Base-by-base conservation (phyloP, 2,329 filamentous ascomycete species). In the Penicillium sp. region DNA sequence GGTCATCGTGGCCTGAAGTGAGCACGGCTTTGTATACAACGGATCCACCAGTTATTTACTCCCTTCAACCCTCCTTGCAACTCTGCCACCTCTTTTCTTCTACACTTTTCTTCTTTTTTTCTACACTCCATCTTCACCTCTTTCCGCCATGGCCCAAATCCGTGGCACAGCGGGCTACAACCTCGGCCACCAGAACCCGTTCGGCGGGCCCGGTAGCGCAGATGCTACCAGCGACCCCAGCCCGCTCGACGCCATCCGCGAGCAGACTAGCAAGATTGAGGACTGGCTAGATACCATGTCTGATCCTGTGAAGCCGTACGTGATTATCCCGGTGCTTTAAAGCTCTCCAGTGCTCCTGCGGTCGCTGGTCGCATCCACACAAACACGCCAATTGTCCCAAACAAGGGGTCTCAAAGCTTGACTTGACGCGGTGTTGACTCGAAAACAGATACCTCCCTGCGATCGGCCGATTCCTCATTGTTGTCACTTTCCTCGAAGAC, bases 241-340 rank as follows among this genome's bases (percentile, higher is more conserved):
- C 75, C 87, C 89, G 56, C 85, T 99, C 67, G 95, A 97, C 76
- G 85, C 91, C 69, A 91, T 99, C 73, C 85, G 95, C 63, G 87
- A 92, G 76, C 93, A 98, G 78, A 99, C 95, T 51, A 96, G 90
- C 88, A 98, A 97, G 84, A 93, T 99, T 65, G 95, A 99, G 80
- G 95, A 99, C 74, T 79, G 90, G 74, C 78, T 99, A 73, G 95
- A 98, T 77, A 90, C 86, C 27, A 66, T 92, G 71, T 89, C 91
- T 70, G 93, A 96, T 73, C 95, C 95, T 49, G 79, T 98, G 66
- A 98, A 96, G 84, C 95, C 95, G 90, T 99, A 85, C 75, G 90
- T 54, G 27, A 24, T 54, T 7, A 6, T 16, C 22, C 42, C 39
- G 49, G 29, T 43, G 58, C 58, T 57, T 55, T 52, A 43, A 39